phyloP scores from a whole-genome alignment of 371 early-diverging fungal species.

The Mortierella sp. region DNA sequence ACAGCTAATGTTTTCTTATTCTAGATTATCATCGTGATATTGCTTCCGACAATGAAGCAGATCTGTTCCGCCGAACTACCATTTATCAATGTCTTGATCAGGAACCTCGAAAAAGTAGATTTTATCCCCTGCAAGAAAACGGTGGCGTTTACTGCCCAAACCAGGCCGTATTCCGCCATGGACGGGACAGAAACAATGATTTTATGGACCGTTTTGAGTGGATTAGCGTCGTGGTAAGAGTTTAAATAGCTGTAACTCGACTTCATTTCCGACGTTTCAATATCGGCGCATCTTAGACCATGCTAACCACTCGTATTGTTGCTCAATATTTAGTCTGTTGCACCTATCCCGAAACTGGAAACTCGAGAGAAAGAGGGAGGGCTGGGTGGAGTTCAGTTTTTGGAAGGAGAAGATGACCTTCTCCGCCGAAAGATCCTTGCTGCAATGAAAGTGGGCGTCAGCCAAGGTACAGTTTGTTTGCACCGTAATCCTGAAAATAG shows the following conservation, averaged over 20 bases:
- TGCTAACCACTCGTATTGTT: background rate
- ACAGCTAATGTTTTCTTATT: background rate
- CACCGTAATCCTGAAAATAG: background rate
- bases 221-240: constrained; percentile 57
- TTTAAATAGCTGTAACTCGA: background rate
- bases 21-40: constrained; percentile 49
- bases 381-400: constrained; percentile 55
- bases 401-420: constrained; percentile 51
- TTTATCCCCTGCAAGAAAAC: constrained; percentile 43
- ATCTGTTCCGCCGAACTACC: constrained; percentile 53
- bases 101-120: constrained; percentile 47
- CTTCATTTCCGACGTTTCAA: background rate
- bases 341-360: constrained; percentile 44
- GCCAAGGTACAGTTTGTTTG: constrained; percentile 33
- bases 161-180: constrained; percentile 54
- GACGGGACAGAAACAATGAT: constrained; percentile 29
- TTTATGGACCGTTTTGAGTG: constrained; percentile 58
- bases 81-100: constrained; percentile 54
- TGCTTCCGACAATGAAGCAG: constrained; percentile 36
- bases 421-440: constrained; percentile 49
- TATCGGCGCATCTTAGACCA: background rate
- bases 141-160: constrained; percentile 56
- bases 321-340: constrained; percentile 32
- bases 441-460: constrained; percentile 55
- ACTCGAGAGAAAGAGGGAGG: constrained; percentile 52